Base-by-base conservation (phyloP, 2,329 filamentous ascomycete species). In the Chaetomium globosum region DNA sequence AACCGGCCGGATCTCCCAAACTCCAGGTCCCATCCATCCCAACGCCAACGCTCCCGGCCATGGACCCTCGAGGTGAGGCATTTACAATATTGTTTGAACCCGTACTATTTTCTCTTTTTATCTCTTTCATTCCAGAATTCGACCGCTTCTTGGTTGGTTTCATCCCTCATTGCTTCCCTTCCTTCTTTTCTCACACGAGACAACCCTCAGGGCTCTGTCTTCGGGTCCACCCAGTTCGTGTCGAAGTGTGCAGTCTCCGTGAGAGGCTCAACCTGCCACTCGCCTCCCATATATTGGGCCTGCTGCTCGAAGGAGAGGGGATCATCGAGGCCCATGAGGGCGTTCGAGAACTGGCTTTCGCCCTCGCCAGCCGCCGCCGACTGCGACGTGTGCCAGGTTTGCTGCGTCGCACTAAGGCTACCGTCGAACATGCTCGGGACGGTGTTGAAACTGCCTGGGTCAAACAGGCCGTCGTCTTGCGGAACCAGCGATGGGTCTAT, bases 401-500 rank as follows among this genome's bases (percentile, higher is more conserved):
- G 67, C 28, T 71, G 69, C 28, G 63, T 19, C 21, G 36, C 66
- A 1, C 53, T 53, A 5, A 65, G 60, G 0, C 56, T 51, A 59
- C 62, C 46, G 54, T 67, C 69, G 30, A 63, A 66, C 12, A 69
- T 54, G 54, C 46, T 63, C 1, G 64, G 49, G 16, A 70, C 19
- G 39, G 19, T 56, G 60, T 62, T 62, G 64, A 67, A 58, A 59
- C 63, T 63, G 33, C 43, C 53, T 16, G 70, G 57, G 12, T 73
- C 73, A 36, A 71, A 65, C 48, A 75, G 43, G 55, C 65, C 64
- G 1, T 65, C 67, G 4, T 72, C 72, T 16, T 70, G 65, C 28
- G 67, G 60, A 64, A 69, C 60, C 33, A 76, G 67, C 16, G 72
- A 72, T 0, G 74, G 74, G 31, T 76, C 74, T 60, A 75, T 73